Percentiles rank a stretch among this genome's conserved stretches.
phyloP scores from a whole-genome alignment of 257 asterid species.

The Striga asiatica region DNA sequence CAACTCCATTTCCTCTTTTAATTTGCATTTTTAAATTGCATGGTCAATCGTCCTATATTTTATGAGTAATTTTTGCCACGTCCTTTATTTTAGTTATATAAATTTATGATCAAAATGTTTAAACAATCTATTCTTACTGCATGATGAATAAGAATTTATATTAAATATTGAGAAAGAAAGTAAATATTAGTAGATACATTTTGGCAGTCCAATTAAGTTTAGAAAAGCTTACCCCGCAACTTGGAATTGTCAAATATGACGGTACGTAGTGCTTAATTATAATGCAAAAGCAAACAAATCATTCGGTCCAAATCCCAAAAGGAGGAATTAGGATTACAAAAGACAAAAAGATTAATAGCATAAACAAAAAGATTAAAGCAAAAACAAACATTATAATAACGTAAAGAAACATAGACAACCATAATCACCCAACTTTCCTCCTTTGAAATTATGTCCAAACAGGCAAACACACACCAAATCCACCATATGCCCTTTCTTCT shows the following conservation, averaged over 20 bases:
- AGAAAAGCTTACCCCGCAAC: not conserved
- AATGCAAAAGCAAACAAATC: not conserved
- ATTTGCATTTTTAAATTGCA: slow-evolving; percentile 12
- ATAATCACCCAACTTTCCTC: not conserved
- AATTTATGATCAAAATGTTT: too few relatives aligned
- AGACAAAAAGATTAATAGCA: slow-evolving; percentile 16
- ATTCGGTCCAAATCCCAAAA: slow-evolving; percentile 19
- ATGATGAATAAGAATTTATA: too few relatives aligned
- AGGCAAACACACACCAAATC: slow-evolving; percentile 23
- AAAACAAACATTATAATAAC: slow-evolving; percentile 16
- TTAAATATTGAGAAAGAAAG: too few relatives aligned
- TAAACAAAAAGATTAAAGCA: slow-evolving; percentile 23
- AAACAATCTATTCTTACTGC: too few relatives aligned
- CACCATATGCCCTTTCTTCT: slow-evolving; percentile 13
- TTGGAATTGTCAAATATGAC: not conserved
- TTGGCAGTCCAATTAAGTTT: not conserved
- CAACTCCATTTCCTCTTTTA: slow-evolving; percentile 14
- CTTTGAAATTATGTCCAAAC: not conserved
- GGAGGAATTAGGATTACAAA: slow-evolving; percentile 12
- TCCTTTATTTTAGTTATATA: too few relatives aligned
- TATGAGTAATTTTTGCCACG: too few relatives aligned
- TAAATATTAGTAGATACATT: too few relatives aligned
- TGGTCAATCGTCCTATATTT: slow-evolving; percentile 23
- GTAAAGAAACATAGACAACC: not conserved
- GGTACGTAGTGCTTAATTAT: not conserved